These are phyloP conservation scores for Aspergillus bertholletiae DNA, from an alignment of 495 filamentous ascomycete species.

Conservation along the genomic window DNA sequence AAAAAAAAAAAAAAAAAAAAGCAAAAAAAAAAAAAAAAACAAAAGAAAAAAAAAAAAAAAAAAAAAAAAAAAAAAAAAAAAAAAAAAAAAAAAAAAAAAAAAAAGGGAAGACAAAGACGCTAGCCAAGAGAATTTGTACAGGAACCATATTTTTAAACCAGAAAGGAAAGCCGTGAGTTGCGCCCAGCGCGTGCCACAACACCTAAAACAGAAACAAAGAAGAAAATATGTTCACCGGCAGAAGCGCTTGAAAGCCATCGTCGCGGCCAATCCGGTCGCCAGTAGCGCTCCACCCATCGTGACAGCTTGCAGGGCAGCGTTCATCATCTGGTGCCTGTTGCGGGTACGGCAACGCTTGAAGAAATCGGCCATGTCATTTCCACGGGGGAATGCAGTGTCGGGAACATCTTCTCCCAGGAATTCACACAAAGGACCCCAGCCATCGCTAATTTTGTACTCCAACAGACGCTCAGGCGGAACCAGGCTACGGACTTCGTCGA, in stretches of 20 bases:
- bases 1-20: no score
- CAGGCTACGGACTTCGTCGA: slow-evolving; percentile 41
- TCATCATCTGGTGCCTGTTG: slow-evolving; percentile 62
- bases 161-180: slow-evolving; percentile 10
- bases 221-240: slow-evolving; percentile 23
- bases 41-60: no score
- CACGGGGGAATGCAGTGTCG: slow-evolving; percentile 41
- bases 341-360: slow-evolving; percentile 54
- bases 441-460: slow-evolving; percentile 62
- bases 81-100: no score
- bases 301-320: slow-evolving; percentile 49
- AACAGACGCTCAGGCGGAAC: slow-evolving; percentile 50
- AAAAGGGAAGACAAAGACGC: no score
- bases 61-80: no score
- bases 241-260: slow-evolving; percentile 42
- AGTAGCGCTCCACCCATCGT: slow-evolving; percentile 46
- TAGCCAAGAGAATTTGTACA: neutral
- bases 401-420: slow-evolving; percentile 62
- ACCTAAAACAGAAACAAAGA: slow-evolving; percentile 9
- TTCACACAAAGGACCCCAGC: slow-evolving; percentile 65
- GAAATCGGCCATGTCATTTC: slow-evolving; percentile 55
- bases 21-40: no score
- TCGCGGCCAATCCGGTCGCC: slow-evolving; percentile 37
- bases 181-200: slow-evolving; percentile 16
- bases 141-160: neutral